Evolutionary conservation across 148 eudicot genomes (phyloP).

Genomic region (Polygonum aviculare): DNA sequence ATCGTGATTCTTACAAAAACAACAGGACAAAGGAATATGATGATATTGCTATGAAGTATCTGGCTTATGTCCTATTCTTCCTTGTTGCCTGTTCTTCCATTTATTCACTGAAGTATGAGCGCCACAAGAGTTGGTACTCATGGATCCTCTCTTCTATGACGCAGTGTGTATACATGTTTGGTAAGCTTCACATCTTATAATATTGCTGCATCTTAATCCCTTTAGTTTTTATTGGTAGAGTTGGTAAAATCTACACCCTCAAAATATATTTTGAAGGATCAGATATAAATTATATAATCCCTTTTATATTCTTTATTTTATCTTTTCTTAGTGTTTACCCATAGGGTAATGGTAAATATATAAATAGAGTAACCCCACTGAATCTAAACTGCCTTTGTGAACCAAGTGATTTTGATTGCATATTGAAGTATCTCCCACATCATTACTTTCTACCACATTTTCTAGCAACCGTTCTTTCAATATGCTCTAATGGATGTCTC

Average conservation of each 20-base stretch:
- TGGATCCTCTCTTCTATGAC: conserved; percentile 96
- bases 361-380: too few relatives aligned
- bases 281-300: too few relatives aligned
- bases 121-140: conserved; percentile 97
- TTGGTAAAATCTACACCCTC: too few relatives aligned
- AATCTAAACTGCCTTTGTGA: not conserved
- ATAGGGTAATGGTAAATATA: too few relatives aligned
- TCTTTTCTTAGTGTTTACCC: too few relatives aligned
- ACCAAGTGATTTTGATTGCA: not conserved
- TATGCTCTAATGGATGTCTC: not conserved
- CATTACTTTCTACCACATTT: conserved; percentile 1
- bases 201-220: not conserved
- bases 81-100: conserved; percentile 75
- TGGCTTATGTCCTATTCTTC: conserved; percentile 73
- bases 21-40: conserved; percentile 98
- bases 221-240: too few relatives aligned
- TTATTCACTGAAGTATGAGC: conserved; percentile 87
- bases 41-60: conserved; percentile 96
- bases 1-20: conserved; percentile 82
- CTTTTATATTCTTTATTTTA: too few relatives aligned
- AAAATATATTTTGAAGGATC: too few relatives aligned
- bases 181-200: conserved; percentile 31
- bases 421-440: not conserved
- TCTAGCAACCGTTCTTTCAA: not conserved
- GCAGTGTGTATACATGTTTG: conserved; percentile 98